Percentiles rank a stretch among this genome's conserved stretches.
phyloP scores from a whole-genome alignment of 306 rosid genomes.

The Macrotyloma uniflorum region DNA sequence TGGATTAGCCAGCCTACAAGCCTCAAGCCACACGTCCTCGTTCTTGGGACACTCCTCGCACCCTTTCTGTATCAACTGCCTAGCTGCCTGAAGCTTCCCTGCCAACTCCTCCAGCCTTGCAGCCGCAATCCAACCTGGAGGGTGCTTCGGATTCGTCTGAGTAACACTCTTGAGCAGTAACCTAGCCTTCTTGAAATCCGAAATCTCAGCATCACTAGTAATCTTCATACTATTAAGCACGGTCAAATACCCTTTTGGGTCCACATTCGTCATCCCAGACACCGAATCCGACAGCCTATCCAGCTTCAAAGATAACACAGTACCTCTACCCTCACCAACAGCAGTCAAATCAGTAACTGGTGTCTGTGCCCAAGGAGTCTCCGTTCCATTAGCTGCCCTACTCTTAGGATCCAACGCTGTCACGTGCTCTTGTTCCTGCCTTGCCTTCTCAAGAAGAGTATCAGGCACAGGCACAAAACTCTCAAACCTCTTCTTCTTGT shows the following conservation, averaged over 20 bases:
- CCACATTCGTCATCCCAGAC: conserved; percentile 79
- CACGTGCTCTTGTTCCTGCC: conserved; percentile 90
- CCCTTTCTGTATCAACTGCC: conserved; percentile 79
- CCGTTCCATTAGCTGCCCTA: conserved; percentile 69
- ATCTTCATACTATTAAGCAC: conserved; percentile 87
- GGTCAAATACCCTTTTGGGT: conserved; percentile 82
- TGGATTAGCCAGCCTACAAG: conserved; percentile 82
- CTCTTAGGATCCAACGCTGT: conserved; percentile 89
- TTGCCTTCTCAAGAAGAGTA: conserved; percentile 86
- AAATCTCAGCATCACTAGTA: conserved; percentile 88
- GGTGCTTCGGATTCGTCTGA: conserved; percentile 86
- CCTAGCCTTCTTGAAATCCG: conserved; percentile 85
- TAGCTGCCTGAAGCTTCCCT: conserved; percentile 80
- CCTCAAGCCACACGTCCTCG: conserved; percentile 96
- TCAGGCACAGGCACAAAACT: conserved; percentile 91
- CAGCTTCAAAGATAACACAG: conserved; percentile 76
- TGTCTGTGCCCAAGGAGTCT: conserved; percentile 83
- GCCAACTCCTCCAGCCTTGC: conserved; percentile 91
- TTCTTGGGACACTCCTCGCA: conserved; percentile 91
- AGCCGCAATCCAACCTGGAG: conserved; percentile 94
- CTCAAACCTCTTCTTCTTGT: conserved; percentile 87
- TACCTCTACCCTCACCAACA: conserved; percentile 90
- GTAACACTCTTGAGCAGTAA: conserved; percentile 84
- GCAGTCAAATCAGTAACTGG: conserved; percentile 96
- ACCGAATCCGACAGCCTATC: conserved; percentile 85